Conservation (phyloP, 2,329 filamentous ascomycete genomes). For the Colletotrichum limetticola region DNA sequence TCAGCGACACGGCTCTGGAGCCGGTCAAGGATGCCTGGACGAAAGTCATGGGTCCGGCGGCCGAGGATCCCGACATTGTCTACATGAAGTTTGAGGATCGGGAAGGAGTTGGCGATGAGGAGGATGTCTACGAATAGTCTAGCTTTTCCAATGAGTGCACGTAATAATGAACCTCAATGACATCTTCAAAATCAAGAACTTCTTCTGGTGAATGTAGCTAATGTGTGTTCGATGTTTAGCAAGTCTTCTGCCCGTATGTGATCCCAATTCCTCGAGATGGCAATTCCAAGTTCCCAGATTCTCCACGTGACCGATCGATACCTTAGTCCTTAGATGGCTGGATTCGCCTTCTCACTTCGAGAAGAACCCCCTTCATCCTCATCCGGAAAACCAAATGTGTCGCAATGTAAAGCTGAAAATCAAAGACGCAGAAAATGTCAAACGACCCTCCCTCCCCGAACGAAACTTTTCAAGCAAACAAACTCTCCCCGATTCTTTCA, state of each 20-base stretch:
- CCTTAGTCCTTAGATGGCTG: not conserved
- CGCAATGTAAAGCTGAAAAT: not conserved
- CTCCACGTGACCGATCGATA: not conserved
- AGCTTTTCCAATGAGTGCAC: conserved; percentile 22
- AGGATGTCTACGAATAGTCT: conserved; percentile 58
- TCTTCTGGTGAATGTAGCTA: conserved; percentile 30
- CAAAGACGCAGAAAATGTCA: conserved; percentile 8
- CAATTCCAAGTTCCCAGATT: conserved; percentile 9
- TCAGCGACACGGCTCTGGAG: conserved; percentile 77
- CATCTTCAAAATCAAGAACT: conserved; percentile 1
- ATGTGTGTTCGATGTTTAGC: conserved; percentile 6
- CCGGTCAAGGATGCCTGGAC: conserved; percentile 78
- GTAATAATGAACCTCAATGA: conserved; percentile 35
- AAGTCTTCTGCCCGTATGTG: conserved; percentile 3
- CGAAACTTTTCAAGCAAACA: not conserved
- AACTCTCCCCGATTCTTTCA: not conserved
- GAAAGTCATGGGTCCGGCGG: conserved; percentile 64
- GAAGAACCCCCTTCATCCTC: not conserved
- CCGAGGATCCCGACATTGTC: conserved; percentile 50
- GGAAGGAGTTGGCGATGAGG: conserved; percentile 68
- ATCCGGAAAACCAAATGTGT: not conserved
- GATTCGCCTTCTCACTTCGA: not conserved
- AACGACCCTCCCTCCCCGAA: not conserved
- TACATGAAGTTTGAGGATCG: conserved; percentile 87
- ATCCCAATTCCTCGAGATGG: conserved; percentile 6